Evolutionary conservation across 345 rosid genomes (phyloP).

Genomic region (rapeseed (Brassica napus)): Da-Ae NC_063449.1:8719501-8720000

Average conservation of each 20-base stretch:
- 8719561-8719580: slow-evolving; percentile 2
- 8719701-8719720: neutral
- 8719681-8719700: slow-evolving; percentile 53
- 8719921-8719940: slow-evolving; percentile 79
- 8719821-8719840: slow-evolving; percentile 87
- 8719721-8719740: slow-evolving; percentile 55
- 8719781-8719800: slow-evolving; percentile 93
- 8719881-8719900: slow-evolving; percentile 94
- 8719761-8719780: slow-evolving; percentile 83
- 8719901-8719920: slow-evolving; percentile 85
- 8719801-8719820: slow-evolving; percentile 68
- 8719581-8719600: neutral
- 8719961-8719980: slow-evolving; percentile 83
- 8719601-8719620: neutral
- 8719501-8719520: neutral
- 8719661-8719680: slow-evolving; percentile 8
- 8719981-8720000: slow-evolving; percentile 84
- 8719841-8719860: slow-evolving; percentile 95
- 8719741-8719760: slow-evolving; percentile 82
- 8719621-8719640: neutral
- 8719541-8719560: slow-evolving; percentile 7
- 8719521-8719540: neutral
- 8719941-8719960: slow-evolving; percentile 91
- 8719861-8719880: slow-evolving; percentile 90
- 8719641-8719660: neutral